Base-by-base conservation (phyloP, 768 basidiomycete species). In the Lactifluus piperatus region DNA sequence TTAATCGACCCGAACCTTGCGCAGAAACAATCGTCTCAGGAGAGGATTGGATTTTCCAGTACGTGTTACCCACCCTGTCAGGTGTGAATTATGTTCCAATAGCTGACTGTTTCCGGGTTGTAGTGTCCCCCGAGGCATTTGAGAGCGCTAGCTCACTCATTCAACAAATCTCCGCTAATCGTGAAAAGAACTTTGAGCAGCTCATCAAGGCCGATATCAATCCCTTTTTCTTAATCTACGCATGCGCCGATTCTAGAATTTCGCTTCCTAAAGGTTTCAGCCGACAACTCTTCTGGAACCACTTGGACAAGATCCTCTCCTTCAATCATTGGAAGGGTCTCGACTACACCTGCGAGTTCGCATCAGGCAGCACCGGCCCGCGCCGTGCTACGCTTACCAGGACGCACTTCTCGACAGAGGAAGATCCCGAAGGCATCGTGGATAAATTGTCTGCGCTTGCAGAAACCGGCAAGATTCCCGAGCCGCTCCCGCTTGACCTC, bases 151-250 rank as follows among this genome's bases (percentile, higher is more conserved):
- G 43, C 46, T 22, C 7, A 16, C n/a, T 59, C 9, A 3, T 59
- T 5, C 24, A 18, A 26, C 5, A 8, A 3, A 36, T 48, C 34
- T 22, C 37, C 6, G 8, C 3, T 0, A 13, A 5, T 0, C 10
- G 11, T 11, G 43, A 14, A 8, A 6, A 5, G 3, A 5, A 26
- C 18, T 22, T 44, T 18, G 14, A 16, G 1, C 22, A n/a, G 11
- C 53, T 60, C 22, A 1, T 44, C 8, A 4, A 29, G 4, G 5
- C 3, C 5, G 13, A 34, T 4, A 8, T 60, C 10, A 60, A 60
- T 26, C 53, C 58, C 0, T 60, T 60, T 26, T 60, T 60, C 32
- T 7, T 55, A 14, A 53, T 60, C 20, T 60, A 60, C 26, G 58
- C 58, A 16, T 60, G 43, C 6, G 39, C 58, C 10, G 53, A 54